Base-by-base conservation (phyloP, 176 grass and related monocot genomes). In the Bothriochloa decipiens region DNA sequence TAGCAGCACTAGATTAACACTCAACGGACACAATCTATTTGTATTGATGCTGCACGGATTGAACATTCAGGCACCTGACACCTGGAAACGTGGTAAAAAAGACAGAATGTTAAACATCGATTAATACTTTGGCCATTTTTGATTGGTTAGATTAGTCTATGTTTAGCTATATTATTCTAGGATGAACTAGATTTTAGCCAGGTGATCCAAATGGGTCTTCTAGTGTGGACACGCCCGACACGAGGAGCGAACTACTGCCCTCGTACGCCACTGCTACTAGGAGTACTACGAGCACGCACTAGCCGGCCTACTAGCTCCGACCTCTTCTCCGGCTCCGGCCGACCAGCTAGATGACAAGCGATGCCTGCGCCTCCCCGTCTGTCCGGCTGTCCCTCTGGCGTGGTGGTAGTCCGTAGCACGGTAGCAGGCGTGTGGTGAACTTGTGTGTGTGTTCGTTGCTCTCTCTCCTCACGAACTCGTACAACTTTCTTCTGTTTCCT, bases 351-450 rank as follows among this genome's bases (percentile, higher is more conserved):
- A 70, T 25, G 81, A 81, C 89, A 84, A 91, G 37, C 70, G 6
- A 69, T 50, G 43, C 61, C 76, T 35, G 81, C 67, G 81, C 67
- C 49, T 63, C 80, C 33, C 76, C 27, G 16, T 4, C 26, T 53
- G 60, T 87, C 84, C 50, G 32, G 74, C 81, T 81, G 79, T 87
- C 81, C 50, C 50, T 75, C 89, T 76, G 79, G 68, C 60, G 58
- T 57, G 36, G 83, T 65, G 53, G 49, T 69, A 52, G 61, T 79
- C 53, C 52, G 52, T 61, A 41, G 65, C 42, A 82, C 37, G 6
- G 52, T 76, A 46, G 9, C 35, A 36, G 35, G 35, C 35, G 35
- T 36, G 35, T 36, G 5, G 35, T 36, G 35, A 36, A 36, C 35
- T 32, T 32, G 29, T 36, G 35, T 36, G 18, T 75, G 28, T 27